Evolutionary conservation across 345 rosid genomes (phyloP), one percentile per base, ranked within the genome.

Genomic region (Moringa oleifera): DNA sequence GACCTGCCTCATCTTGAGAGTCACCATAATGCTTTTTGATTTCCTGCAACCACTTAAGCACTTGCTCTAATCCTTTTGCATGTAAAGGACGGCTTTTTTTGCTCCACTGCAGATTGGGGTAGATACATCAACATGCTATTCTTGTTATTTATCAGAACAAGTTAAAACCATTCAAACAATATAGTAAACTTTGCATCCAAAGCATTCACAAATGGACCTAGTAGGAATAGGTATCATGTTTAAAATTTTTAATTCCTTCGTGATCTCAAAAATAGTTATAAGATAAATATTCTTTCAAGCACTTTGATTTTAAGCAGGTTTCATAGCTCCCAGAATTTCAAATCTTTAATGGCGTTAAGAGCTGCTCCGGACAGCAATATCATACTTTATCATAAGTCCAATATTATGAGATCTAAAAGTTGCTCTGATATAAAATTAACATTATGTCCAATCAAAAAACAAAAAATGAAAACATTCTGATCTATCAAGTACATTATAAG

Each of bases 41-140:
- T 68, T 81, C 84, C 71, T 76, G 74, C 73, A 88, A 75, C 98
- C 98, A 91, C 77, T 74, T 87, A 67, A 85, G 82, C 69, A 91
- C 94, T 72, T 79, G 77, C 67, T 79, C 83, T 77, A 81, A 64
- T 71, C 98, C 98, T 71, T 81, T 82, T 55, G 95, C 90, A 51
- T 91, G 96, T 68, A 91, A 78, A 54, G 80, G 76, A 70, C 92
- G 87, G 62, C 87, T 81, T 73, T 81, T 91, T 67, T 71, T 80
- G 82, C 82, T 91, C 98, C 98, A 91, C 98, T 89, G 68, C 58
- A 77, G 55, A 37, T 57, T 57, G 69, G 23, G 25, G 28, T 57
- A 73, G 61, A 65, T 28, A 19, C 64, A 70, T 74, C 51, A 65
- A 33, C 46, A 56, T 9, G 22, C 24, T 31, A 45, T 25, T 8